These are phyloP conservation scores for Coelastrella sp. DNA, from an alignment of 139 green algal species.

Conservation along the genomic window DNA sequence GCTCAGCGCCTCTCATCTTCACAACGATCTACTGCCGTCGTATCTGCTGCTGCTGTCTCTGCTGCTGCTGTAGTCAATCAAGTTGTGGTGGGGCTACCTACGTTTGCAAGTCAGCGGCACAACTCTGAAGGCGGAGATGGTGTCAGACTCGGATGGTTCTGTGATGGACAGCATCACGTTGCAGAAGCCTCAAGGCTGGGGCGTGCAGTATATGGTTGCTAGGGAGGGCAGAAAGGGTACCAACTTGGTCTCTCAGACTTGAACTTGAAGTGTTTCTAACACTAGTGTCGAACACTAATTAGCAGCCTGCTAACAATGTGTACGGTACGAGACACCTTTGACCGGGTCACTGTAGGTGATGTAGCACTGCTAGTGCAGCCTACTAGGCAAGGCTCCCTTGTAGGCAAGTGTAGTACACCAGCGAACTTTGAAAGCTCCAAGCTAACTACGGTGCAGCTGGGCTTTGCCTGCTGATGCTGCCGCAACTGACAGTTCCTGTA, in stretches of 20 bases:
- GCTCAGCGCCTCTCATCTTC: not conserved
- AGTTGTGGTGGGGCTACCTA: conserved; percentile 65
- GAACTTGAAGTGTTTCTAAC: not conserved
- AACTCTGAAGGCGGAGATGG: conserved; percentile 43
- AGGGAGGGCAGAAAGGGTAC: not conserved
- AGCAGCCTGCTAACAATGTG: not conserved
- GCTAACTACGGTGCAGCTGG: no score
- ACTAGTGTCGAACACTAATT: not conserved
- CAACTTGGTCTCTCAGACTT: no score
- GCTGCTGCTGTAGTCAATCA: conserved; percentile 46
- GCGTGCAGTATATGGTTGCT: conserved; percentile 8
- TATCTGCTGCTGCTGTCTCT: not conserved
- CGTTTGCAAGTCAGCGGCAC: conserved; percentile 58
- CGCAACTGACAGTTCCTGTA: no score
- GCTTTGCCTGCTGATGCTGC: no score
- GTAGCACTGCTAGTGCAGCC: no score
- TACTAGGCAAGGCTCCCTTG: no score
- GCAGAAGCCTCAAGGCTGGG: conserved; percentile 51
- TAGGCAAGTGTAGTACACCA: no score
- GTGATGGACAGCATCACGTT: conserved; percentile 62
- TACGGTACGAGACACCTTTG: no score
- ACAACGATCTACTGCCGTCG: not conserved
- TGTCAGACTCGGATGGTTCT: conserved; percentile 51
- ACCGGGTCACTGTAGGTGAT: no score
- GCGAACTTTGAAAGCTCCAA: no score